Evolutionary conservation across 306 rosid genomes (phyloP), one percentile per base, ranked within the genome.

Genomic region (Oxytropis ochrocephala): DNA sequence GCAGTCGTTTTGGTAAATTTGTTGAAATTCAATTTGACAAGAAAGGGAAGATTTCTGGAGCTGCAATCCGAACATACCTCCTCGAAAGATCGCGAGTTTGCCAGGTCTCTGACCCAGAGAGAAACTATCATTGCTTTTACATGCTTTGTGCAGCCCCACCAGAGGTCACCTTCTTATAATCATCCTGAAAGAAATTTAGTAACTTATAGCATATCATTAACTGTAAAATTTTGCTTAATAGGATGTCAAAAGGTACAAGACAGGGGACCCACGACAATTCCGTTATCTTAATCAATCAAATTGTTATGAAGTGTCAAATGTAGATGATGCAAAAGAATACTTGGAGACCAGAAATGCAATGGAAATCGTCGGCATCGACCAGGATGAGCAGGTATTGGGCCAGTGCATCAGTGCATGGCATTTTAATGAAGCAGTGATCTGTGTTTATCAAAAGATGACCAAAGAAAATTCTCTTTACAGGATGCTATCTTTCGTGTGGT

Each of bases 81-180:
- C 97, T 91, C 0, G 97, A 91, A 84, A 82, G 97, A 54, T 91
- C 97, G 7, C 85, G 97, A 18, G 97, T 91, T 65, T 91, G 95
- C 82, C 97, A 91, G 78, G 87, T 66, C 19, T 91, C 97, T 0
- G 95, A 91, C 11, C 97, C 97, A 1, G 97, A 91, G 82, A 91
- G 97, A 74, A 91, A 88, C 83, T 91, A 91, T 73, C 97, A 91
- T 78, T 91, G 97, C 77, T 91, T 91, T 80, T 91, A 91, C 92
- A 88, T 91, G 95, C 87, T 91, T 36, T 91, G 97, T 76, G 83
- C 97, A 35, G 97, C 97, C 70, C 97, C 97, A 67, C 80, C 78
- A 19, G 95, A 91, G 91, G 97, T 90, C 71, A 82, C 41, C 14
- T 53, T 56, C 61, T 42, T 48, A 58, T 59, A 60, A 38, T 21